Percentiles rank a stretch among this genome's conserved stretches.
phyloP scores from a whole-genome alignment of 2,329 filamentous ascomycete genomes.

The Fulvia fulva region DNA sequence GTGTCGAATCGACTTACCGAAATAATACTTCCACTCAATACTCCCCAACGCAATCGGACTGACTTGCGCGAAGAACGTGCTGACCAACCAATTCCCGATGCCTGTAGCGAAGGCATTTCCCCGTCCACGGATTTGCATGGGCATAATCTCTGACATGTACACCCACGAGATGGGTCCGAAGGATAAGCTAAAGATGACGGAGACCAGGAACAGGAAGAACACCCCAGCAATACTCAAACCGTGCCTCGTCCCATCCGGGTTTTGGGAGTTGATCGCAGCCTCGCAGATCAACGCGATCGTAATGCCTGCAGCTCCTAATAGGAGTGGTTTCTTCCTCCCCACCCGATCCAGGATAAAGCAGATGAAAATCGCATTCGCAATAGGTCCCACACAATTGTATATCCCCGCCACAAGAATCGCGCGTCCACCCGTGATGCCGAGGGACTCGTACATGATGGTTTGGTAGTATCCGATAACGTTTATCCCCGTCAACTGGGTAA shows the following conservation, averaged over 20 bases:
- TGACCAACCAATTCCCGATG: slow-evolving; percentile 57
- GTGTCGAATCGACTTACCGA: no score
- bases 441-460: slow-evolving; percentile 54
- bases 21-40: slow-evolving; percentile 28
- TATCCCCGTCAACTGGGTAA: slow-evolving; percentile 62
- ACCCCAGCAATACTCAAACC: slow-evolving; percentile 58
- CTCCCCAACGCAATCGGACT: slow-evolving; percentile 38
- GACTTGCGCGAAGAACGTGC: slow-evolving; percentile 57
- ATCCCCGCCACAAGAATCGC: slow-evolving; percentile 56
- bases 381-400: slow-evolving; percentile 57
- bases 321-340: slow-evolving; percentile 49
- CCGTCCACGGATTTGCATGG: slow-evolving; percentile 60
- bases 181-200: slow-evolving; percentile 56
- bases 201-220: slow-evolving; percentile 62
- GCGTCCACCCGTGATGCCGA: slow-evolving; percentile 53
- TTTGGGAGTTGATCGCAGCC: slow-evolving; percentile 54
- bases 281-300: slow-evolving; percentile 58
- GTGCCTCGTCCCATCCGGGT: slow-evolving; percentile 39
- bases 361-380: slow-evolving; percentile 59
- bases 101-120: slow-evolving; percentile 57
- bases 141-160: slow-evolving; percentile 64
- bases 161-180: slow-evolving; percentile 61
- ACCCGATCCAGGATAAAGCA: slow-evolving; percentile 54
- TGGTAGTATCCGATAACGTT: slow-evolving; percentile 63
- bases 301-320: slow-evolving; percentile 53